Evolutionary conservation across 139 green algal genomes (phyloP).

Genomic region (Micromonas commoda): DNA sequence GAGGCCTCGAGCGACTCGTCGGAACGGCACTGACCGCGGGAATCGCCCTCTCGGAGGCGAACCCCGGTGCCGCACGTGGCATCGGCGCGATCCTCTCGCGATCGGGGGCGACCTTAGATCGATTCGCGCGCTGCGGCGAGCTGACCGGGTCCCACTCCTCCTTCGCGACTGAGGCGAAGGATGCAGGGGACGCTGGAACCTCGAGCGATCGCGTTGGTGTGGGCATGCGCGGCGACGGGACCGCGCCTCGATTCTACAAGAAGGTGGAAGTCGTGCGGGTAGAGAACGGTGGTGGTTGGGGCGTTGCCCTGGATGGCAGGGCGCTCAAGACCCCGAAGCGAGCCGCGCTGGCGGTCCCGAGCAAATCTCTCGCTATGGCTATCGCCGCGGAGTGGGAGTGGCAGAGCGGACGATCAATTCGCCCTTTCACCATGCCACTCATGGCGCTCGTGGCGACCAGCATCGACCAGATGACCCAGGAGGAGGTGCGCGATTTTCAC

Average conservation of each 20-base stretch:
- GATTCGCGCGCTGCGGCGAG: no score
- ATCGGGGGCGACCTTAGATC: no score
- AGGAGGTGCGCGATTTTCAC: conserved; percentile 17
- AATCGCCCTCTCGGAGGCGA: no score
- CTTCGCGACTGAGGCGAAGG: no score
- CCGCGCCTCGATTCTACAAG: background rate
- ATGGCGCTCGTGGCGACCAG: conserved; percentile 84
- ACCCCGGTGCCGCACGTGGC: no score
- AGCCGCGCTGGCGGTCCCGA: conserved; percentile 16
- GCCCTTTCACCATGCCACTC: conserved; percentile 85
- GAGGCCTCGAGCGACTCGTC: no score
- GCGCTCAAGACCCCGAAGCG: conserved; percentile 18
- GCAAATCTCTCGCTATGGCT: conserved; percentile 10
- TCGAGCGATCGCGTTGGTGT: conserved; percentile 8
- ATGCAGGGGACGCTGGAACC: no score
- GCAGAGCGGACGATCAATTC: conserved; percentile 42
- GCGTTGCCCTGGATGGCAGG: conserved; percentile 20
- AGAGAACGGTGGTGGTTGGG: background rate
- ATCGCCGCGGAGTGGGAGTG: conserved; percentile 31
- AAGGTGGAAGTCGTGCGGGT: background rate
- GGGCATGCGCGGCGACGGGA: background rate
- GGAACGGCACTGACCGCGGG: no score
- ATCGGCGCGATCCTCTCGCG: no score
- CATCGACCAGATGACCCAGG: conserved; percentile 78
- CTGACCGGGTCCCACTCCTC: no score